A percentile compares a stretch with the other conserved stretches of the same genome.
Evolutionary conservation across 2,329 filamentous ascomycete species (phyloP).

Genomic region (Phialophora expanda): DNA sequence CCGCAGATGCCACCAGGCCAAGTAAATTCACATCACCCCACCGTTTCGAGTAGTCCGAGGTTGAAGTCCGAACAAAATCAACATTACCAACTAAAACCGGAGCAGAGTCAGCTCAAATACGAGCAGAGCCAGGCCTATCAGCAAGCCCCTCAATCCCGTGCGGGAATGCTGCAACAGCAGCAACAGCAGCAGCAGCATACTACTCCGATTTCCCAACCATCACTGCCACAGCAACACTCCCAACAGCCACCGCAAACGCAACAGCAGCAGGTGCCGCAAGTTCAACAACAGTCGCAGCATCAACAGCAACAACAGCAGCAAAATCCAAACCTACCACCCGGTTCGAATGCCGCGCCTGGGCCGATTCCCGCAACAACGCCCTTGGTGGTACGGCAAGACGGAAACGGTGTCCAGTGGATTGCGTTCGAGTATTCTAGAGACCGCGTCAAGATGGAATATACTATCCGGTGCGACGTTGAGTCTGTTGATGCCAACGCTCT

Average conservation of each 20-base stretch:
- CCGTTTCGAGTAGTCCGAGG: slow-evolving; percentile 62
- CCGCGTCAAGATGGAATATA: slow-evolving; percentile 99
- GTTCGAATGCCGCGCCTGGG: slow-evolving; percentile 80
- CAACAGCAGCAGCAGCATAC: slow-evolving; percentile 35
- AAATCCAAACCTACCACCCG: slow-evolving; percentile 69
- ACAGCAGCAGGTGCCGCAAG: slow-evolving; percentile 52
- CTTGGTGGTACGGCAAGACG: slow-evolving; percentile 89
- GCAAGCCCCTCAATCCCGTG: slow-evolving; percentile 39
- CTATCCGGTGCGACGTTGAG: slow-evolving; percentile 96
- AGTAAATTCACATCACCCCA: slow-evolving; percentile 58
- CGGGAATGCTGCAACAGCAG: slow-evolving; percentile 39
- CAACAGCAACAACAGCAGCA: slow-evolving; percentile 45
- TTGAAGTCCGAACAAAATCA: slow-evolving; percentile 41
- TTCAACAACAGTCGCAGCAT: slow-evolving; percentile 48
- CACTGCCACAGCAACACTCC: slow-evolving; percentile 61
- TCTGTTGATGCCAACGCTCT: slow-evolving; percentile 90
- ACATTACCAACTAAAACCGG: slow-evolving; percentile 43
- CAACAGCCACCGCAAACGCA: slow-evolving; percentile 63
- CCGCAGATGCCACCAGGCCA: slow-evolving; percentile 49
- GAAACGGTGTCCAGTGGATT: slow-evolving; percentile 98
- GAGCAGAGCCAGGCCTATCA: slow-evolving; percentile 56
- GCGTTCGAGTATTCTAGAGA: slow-evolving; percentile 97
- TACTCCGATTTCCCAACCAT: slow-evolving; percentile 48
- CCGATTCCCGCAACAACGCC: slow-evolving; percentile 97
- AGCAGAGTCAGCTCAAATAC: slow-evolving; percentile 57